Evolutionary conservation across 805 yeast genomes (phyloP), one percentile per base, ranked within the genome.

Genomic region (Jamesozyma jinghongensis): DNA sequence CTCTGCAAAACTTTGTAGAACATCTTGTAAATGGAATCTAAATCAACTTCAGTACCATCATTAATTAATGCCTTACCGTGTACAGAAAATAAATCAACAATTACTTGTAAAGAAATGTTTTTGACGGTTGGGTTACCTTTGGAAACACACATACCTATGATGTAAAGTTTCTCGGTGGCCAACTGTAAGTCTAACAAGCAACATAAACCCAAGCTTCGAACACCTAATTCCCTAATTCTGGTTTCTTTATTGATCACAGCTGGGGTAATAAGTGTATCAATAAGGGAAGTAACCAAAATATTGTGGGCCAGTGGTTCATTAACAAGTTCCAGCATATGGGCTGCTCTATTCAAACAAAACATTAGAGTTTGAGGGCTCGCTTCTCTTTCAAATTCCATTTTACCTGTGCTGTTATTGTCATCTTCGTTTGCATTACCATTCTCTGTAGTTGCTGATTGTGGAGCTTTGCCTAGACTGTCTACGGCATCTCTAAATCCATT

Each of bases 211-310:
- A 90, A 69, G 47, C 94, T 82, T 41, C 70, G 71, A 19, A 84
- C 67, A 3, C 94, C 95, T 5, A 80, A 63, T 35, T 72, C 77
- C 43, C 82, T 69, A 20, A 79, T 74, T 16, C 66, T 69, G 4
- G 70, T 60, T 25, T 73, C 75, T 13, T 69, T 70, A 42, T 78
- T 73, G 37, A 79, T 74, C 11, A 87, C 75, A 1, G 95, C 85
- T 2, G 94, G 94, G 3, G 76, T 73, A 12, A 92, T 79, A 51
- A 87, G 67, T n/a, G 83, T 77, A 16, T 82, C 85, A 41, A 85
- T 69, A 43, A 88, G 64, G 0, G 94, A 77, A 28, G 74, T 74
- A 33, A 86, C 65, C 3, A 85, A 73, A 37, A 76, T 68, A 49
- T 83, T 83, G 37, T 75, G 75, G 27, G 74, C 74, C 34, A 84